phyloP scores from a whole-genome alignment of 73 alveolate species.

The Stentor roeselii region DNA sequence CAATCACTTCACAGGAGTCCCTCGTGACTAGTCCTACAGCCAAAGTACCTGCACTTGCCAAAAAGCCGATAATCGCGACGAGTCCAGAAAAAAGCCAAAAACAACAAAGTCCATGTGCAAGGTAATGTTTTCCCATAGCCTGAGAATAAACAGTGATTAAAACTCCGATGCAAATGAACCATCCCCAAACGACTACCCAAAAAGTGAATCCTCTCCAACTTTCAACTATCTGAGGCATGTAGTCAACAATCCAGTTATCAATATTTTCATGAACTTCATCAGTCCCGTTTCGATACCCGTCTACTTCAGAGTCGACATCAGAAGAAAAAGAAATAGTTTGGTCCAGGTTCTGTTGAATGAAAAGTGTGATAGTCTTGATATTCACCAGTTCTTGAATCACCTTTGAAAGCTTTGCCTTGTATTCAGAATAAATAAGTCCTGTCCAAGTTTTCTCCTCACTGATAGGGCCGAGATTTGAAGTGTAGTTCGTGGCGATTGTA shows the following conservation, averaged over 20 bases:
- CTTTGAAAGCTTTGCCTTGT: not conserved
- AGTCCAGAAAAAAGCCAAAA: not conserved
- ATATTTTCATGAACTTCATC: not conserved
- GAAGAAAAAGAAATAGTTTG: not conserved
- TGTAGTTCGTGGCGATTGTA: not conserved
- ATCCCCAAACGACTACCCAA: not conserved
- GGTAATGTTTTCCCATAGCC: not conserved
- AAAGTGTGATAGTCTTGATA: not conserved
- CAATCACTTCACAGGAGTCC: not conserved
- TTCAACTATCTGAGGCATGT: too few relatives aligned
- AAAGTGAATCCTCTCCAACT: not conserved
- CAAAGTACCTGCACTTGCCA: not conserved
- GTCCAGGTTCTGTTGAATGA: not conserved
- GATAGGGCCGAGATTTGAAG: not conserved
- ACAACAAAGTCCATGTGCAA: slow-evolving; percentile 2
- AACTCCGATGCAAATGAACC: not conserved
- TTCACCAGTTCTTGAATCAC: too few relatives aligned
- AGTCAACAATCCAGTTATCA: not conserved
- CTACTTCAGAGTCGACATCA: not conserved
- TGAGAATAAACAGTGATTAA: not conserved
- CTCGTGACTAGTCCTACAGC: not conserved
- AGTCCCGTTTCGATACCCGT: not conserved
- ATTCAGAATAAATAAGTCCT: not conserved
- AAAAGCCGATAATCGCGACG: not conserved
- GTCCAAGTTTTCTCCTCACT: not conserved